Evolutionary conservation across 345 rosid species (phyloP).

Genomic region (Eucalyptus brandiana): DNA sequence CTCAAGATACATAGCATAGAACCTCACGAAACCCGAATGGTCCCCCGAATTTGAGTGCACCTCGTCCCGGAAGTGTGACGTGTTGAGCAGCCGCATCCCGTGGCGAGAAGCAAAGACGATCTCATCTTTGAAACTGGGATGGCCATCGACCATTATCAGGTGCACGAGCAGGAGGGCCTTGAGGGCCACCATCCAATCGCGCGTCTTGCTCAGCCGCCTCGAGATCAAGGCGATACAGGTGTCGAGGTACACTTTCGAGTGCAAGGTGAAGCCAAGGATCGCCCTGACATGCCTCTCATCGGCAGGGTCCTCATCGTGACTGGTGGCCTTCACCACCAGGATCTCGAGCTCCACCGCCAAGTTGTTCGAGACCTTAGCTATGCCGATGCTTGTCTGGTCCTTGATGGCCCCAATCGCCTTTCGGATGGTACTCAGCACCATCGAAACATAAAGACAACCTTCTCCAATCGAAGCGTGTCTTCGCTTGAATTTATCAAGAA

Average conservation of each 20-base stretch:
- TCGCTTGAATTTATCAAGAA: background rate
- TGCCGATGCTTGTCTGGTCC: constrained; percentile 79
- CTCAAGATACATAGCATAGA: constrained; percentile 59
- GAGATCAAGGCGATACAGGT: constrained; percentile 60
- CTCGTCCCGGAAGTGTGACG: constrained; percentile 71
- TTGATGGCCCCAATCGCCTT: constrained; percentile 89
- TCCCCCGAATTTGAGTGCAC: constrained; percentile 87
- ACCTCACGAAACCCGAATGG: constrained; percentile 55
- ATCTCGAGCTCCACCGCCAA: constrained; percentile 87
- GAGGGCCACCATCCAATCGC: constrained; percentile 83
- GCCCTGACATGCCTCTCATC: constrained; percentile 61
- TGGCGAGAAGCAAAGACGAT: constrained; percentile 41
- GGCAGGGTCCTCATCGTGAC: constrained; percentile 76
- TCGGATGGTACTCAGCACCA: constrained; percentile 21
- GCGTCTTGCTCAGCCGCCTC: constrained; percentile 55
- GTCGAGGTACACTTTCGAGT: constrained; percentile 43
- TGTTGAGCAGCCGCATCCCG: constrained; percentile 59
- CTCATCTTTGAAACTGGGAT: constrained; percentile 57
- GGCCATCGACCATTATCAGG: constrained; percentile 49
- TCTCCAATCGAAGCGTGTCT: background rate
- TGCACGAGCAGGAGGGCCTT: constrained; percentile 65
- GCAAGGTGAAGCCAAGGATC: constrained; percentile 38
- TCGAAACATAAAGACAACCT: rapidly evolving
- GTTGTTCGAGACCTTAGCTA: constrained; percentile 82
- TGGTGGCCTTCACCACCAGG: constrained; percentile 74